These are phyloP conservation scores for Aureobasidium musti DNA, from an alignment of 2,329 filamentous ascomycete genomes.

Conservation along the genomic window DNA sequence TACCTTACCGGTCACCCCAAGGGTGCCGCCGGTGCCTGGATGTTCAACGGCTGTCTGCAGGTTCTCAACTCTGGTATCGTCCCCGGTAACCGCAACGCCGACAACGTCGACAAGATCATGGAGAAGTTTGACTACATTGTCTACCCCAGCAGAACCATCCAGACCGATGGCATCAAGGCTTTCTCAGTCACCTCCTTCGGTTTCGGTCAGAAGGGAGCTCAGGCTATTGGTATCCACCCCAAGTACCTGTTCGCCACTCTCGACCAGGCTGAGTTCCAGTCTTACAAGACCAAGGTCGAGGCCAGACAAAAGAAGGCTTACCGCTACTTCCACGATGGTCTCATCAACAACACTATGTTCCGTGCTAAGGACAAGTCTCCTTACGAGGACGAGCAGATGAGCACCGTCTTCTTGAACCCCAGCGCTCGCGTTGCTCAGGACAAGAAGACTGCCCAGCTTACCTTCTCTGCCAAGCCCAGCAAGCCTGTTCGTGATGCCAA, in stretches of 20 bases:
- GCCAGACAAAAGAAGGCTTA: slow-evolving; percentile 98
- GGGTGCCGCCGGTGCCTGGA: slow-evolving; percentile 98
- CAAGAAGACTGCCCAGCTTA: slow-evolving; percentile 81
- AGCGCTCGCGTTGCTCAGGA: slow-evolving; percentile 80
- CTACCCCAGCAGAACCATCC: slow-evolving; percentile 90
- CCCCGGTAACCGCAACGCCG: slow-evolving; percentile 95
- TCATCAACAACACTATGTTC: slow-evolving; percentile 98
- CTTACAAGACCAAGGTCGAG: slow-evolving; percentile 86
- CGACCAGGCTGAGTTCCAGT: slow-evolving; percentile 76
- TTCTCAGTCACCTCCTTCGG: slow-evolving; percentile 99
- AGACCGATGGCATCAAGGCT: slow-evolving; percentile 97
- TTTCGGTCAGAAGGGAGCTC: slow-evolving; percentile 98
- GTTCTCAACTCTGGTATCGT: slow-evolving; percentile 92
- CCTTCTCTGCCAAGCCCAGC: slow-evolving; percentile 69
- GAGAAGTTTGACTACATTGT: slow-evolving; percentile 98
- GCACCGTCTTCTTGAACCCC: slow-evolving; percentile 89
- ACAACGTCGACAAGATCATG: slow-evolving; percentile 95
- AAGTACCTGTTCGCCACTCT: slow-evolving; percentile 95
- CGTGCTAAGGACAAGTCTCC: slow-evolving; percentile 91
- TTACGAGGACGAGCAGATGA: slow-evolving; percentile 84
- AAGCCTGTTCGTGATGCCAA: slow-evolving; percentile 63
- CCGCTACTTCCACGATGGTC: slow-evolving; percentile 95
- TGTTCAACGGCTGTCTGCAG: slow-evolving; percentile 98
- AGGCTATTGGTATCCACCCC: slow-evolving; percentile 95
- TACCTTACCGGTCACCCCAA: slow-evolving; percentile 98